Evolutionary conservation across 2,329 filamentous ascomycete species (phyloP).

Genomic region (Exophiala spinifera): DNA sequence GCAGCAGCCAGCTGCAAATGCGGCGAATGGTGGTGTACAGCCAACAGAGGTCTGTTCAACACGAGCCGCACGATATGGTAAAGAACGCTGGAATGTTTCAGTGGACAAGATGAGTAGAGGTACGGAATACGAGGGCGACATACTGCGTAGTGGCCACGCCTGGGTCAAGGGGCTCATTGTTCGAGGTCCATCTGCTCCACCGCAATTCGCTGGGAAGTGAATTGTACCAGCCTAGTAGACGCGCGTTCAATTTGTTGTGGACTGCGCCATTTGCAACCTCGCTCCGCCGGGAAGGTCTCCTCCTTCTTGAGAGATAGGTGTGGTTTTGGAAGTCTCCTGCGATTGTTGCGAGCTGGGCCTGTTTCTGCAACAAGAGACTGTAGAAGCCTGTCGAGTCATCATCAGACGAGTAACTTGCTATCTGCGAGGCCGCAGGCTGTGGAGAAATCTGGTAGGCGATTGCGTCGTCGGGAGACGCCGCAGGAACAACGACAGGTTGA

Average conservation of each 20-base stretch:
- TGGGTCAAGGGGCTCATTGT: constrained; percentile 4
- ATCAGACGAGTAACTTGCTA: background rate
- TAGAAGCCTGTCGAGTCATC: background rate
- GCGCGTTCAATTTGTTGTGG: constrained; percentile 12
- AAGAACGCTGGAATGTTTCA: constrained; percentile 1
- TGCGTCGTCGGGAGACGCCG: background rate
- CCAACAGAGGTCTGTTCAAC: constrained; percentile 1
- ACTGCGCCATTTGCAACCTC: background rate
- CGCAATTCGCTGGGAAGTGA: constrained; percentile 9
- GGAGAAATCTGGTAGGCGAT: background rate
- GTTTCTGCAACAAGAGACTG: background rate
- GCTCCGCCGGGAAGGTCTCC: background rate
- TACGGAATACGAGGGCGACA: background rate
- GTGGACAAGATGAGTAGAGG: background rate
- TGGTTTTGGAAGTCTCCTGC: constrained; percentile 4
- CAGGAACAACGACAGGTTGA: background rate
- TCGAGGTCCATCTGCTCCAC: constrained; percentile 11
- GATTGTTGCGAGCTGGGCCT: constrained; percentile 5
- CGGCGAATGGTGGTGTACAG: background rate
- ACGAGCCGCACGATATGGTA: constrained; percentile 8
- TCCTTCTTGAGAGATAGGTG: background rate
- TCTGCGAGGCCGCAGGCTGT: background rate
- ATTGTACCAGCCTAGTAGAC: constrained; percentile 10
- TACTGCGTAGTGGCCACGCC: constrained; percentile 8
- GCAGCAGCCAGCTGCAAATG: background rate